Evolutionary conservation across 306 rosid species (phyloP), one percentile per base, ranked within the genome.

Genomic region (Coriaria nepalensis): DNA sequence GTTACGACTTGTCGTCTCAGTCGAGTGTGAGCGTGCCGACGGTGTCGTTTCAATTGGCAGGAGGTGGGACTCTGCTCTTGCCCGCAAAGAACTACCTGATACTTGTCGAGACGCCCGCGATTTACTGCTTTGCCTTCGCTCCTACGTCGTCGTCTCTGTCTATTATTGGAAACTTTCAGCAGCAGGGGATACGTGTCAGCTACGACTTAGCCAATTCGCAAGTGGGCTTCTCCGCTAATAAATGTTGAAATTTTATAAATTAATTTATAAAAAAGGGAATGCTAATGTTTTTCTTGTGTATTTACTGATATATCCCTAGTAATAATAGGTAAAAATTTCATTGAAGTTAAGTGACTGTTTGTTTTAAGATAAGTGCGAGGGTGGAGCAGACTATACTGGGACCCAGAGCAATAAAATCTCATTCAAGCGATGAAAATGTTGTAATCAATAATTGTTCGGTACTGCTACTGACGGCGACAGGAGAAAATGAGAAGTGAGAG

Each of bases 141-240:
- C 85, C 98, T 4, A 72, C 97, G 68, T 2, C 80, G 63, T 68
- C 86, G 61, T 1, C 74, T 1, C 0, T 75, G 45, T 79, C 98
- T 0, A 90, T 90, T 15, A 73, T 90, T 5, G 95, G 98, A 6
- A 90, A 85, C 10, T 82, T 90, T 2, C 98, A 90, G 75, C 98
- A 90, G 36, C 98, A 90, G 11, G 98, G 95, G 74, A 90, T 79
- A 61, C 98, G 98, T 79, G 98, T 90, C 81, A 79, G 62, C 45
- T 79, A 61, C 6, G 92, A 90, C 64, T 61, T 81, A 13, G 79
- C 71, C 0, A 77, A 77, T 32, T 53, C 61, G 2, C n/a, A 66
- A 2, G 69, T 90, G 33, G 97, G 73, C 7, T 90, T 90, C 75
- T 70, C 98, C 2, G 50, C 87, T 35, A 71, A 62, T 40, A 81